Evolutionary conservation across 164 flowering plant genomes (phyloP), one percentile per base, ranked within the genome.

Genomic region (Liriodendron chinense): DNA sequence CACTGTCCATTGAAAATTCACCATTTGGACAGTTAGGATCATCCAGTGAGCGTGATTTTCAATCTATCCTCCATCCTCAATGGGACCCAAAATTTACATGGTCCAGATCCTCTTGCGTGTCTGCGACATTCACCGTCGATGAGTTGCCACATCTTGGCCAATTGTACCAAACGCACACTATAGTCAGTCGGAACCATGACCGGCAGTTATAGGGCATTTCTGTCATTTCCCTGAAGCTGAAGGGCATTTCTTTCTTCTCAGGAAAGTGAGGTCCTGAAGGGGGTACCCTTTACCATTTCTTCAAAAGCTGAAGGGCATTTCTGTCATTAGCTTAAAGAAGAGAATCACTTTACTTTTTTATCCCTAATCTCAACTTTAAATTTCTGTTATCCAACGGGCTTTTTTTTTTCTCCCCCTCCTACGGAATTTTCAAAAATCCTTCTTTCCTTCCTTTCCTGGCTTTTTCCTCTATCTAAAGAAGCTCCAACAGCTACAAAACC

Each of bases 331-430:
- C 68, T 78, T 61, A 82, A 80, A 80, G 82, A 69, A 72, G 79
- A 77, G 81, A 78, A 79, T 75, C 86, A 78, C 86, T 86, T 86
- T 83, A 75, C 78, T 79, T 86, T 89, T 53, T 74, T 70, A 79
- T 43, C 47, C 47, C 80, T 79, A 83, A 84, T 86, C 83, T 81
- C 25, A 75, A 74, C 87, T 88, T 91, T 85, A 89, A 86, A 88
- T 85, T 87, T 89, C 87, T 80, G 88, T 89, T 87, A 84, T 78
- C 82, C 90, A 85, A 87, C 86, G 84, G 85, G 87, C 78, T 71
- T 79, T 80, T 85, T 78, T 74, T 68, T 61, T 69, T 9, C 43
- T 22, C 76, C 18, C 71, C 48, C 56, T 21, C 48, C 53, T 4
- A 73, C n/a, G 10, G 12, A n/a, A 75, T 63, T n/a, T 24, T 71